phyloP scores from a whole-genome alignment of 1,284 basidiomycete genomes.

The Cryptococcus deneoformans region DNA sequence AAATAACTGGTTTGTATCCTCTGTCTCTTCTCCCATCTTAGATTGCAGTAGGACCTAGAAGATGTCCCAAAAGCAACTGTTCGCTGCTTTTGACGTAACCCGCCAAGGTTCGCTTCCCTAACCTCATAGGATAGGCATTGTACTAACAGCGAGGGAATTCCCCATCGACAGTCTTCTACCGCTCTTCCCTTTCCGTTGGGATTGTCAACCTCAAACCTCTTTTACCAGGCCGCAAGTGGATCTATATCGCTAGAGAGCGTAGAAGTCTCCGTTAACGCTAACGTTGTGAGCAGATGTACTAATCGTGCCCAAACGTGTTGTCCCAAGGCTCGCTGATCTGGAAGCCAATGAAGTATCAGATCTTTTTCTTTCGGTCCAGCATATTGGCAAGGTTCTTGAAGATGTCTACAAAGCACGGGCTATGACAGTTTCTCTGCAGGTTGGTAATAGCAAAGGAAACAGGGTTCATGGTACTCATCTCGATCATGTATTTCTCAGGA shows the following conservation, averaged over 20 bases:
- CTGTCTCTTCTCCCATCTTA: not conserved
- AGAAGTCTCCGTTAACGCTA: not conserved
- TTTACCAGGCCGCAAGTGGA: conserved; percentile 77
- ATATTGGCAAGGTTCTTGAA: conserved; percentile 49
- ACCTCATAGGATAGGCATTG: conserved; percentile 1
- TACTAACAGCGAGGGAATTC: not conserved
- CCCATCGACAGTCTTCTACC: conserved; percentile 61
- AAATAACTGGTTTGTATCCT: not conserved
- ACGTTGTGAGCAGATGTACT: conserved; percentile 66
- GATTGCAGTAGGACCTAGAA: not conserved
- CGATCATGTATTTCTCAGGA: conserved; percentile 56
- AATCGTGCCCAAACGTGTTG: conserved; percentile 72
- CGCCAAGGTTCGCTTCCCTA: conserved; percentile 54
- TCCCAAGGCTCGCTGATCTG: conserved; percentile 72
- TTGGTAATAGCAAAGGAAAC: conserved; percentile 34
- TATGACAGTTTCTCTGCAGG: conserved; percentile 80
- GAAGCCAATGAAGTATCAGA: conserved; percentile 66
- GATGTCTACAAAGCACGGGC: conserved; percentile 51
- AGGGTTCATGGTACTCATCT: not conserved
- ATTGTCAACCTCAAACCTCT: conserved; percentile 93
- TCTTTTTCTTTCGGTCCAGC: conserved; percentile 71
- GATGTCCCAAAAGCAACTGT: conserved; percentile 50
- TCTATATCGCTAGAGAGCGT: not conserved
- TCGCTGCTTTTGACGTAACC: conserved; percentile 80
- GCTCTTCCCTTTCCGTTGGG: conserved; percentile 65